Evolutionary conservation across 2,329 filamentous ascomycete species (phyloP).

Genomic region (Calonectria pseudoturangicola): DNA sequence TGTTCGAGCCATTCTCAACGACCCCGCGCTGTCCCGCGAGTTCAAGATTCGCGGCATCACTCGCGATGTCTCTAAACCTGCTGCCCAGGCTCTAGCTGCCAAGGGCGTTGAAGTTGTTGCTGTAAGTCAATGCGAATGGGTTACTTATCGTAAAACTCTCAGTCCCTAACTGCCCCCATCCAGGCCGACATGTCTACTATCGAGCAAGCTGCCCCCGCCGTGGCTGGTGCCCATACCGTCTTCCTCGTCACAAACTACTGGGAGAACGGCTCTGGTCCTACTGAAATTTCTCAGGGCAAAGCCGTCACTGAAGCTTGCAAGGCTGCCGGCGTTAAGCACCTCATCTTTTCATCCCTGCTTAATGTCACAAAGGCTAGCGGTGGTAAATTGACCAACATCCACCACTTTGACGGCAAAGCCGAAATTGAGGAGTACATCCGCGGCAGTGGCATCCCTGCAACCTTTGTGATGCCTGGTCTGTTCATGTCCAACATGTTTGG

Average conservation of each 20-base stretch:
- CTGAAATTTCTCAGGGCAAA: slow-evolving; percentile 66
- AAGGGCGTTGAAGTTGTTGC: slow-evolving; percentile 66
- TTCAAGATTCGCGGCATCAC: slow-evolving; percentile 69
- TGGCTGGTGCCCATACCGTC: slow-evolving; percentile 65
- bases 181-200: slow-evolving; percentile 65
- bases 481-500: slow-evolving; percentile 72
- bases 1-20: slow-evolving; percentile 65
- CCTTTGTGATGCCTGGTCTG: slow-evolving; percentile 71
- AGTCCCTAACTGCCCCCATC: background rate
- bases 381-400: slow-evolving; percentile 62
- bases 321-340: slow-evolving; percentile 65
- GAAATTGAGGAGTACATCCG: slow-evolving; percentile 75
- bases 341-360: slow-evolving; percentile 68
- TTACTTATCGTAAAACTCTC: rapidly evolving
- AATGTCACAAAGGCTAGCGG: slow-evolving; percentile 61
- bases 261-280: slow-evolving; percentile 58
- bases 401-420: slow-evolving; percentile 75
- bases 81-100: slow-evolving; percentile 61
- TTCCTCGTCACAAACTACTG: slow-evolving; percentile 65
- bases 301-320: slow-evolving; percentile 67
- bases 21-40: slow-evolving; percentile 65
- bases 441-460: slow-evolving; percentile 65
- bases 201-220: slow-evolving; percentile 59
- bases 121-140: slow-evolving; percentile 47
- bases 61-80: slow-evolving; percentile 64